Conservation (phyloP, 345 rosid genomes). For the Murraya paniculata region DNA sequence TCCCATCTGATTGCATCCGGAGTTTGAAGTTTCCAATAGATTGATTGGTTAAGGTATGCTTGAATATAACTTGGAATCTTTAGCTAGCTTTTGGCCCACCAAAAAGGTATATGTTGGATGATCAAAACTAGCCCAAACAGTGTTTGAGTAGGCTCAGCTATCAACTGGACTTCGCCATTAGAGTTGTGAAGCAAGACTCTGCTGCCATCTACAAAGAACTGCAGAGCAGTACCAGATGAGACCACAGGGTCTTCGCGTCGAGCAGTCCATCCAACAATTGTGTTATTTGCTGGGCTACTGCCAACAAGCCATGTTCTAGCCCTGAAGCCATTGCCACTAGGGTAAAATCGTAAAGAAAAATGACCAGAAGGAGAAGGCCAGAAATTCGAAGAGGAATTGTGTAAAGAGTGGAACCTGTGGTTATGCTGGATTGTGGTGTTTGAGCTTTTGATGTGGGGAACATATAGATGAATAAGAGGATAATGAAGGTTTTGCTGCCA, state of each 20-base stretch:
- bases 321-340: background rate
- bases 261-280: background rate
- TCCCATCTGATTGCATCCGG: no score
- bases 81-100: background rate
- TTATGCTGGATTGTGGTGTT: background rate
- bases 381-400: background rate
- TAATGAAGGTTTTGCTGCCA: background rate
- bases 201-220: background rate
- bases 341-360: background rate
- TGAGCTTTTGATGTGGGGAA: background rate
- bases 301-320: slow-evolving; percentile 5
- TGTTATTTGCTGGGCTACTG: background rate
- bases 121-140: slow-evolving; percentile 4
- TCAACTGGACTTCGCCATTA: background rate
- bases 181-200: background rate
- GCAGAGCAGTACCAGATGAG: background rate
- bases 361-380: no score
- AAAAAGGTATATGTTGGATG: slow-evolving; percentile 4
- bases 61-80: no score
- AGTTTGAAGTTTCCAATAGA: slow-evolving; percentile 2
- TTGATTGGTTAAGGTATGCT: background rate
- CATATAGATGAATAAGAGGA: background rate
- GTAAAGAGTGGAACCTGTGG: slow-evolving; percentile 6
- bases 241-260: background rate
- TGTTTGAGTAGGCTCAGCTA: background rate